These are phyloP conservation scores for Luffa aegyptiaca DNA, from an alignment of 306 rosid species.

Conservation along the genomic window DNA sequence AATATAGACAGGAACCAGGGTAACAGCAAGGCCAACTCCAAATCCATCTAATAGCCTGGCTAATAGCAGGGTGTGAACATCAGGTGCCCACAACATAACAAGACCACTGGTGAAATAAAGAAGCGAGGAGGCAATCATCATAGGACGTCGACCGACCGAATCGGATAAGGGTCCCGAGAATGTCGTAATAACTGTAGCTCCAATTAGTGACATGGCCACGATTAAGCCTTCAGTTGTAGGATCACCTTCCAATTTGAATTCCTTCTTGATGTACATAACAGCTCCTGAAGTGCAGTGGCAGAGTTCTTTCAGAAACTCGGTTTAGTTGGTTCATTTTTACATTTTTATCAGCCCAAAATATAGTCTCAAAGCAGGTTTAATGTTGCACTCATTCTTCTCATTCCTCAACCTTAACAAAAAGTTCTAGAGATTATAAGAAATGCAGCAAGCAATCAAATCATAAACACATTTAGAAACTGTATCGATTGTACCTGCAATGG, in stretches of 20 bases:
- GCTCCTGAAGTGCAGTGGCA: constrained; percentile 17
- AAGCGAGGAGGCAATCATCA: constrained; percentile 28
- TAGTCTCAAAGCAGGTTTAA: background rate
- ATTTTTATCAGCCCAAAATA: background rate
- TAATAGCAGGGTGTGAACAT: constrained; percentile 19
- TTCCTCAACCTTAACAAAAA: background rate
- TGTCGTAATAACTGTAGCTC: constrained; percentile 34
- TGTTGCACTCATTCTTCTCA: background rate
- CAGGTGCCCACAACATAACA: constrained; percentile 36
- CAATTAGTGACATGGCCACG: constrained; percentile 36
- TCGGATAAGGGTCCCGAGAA: constrained; percentile 31
- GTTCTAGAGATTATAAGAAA: background rate
- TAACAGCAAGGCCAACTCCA: constrained; percentile 36
- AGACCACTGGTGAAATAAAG: constrained; percentile 26
- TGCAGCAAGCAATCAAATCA: background rate
- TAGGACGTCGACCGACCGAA: constrained; percentile 24
- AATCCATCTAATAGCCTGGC: constrained; percentile 33
- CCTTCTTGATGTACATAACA: constrained; percentile 32
- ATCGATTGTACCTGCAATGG: constrained; percentile 23
- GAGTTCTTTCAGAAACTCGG: background rate
- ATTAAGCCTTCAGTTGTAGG: constrained; percentile 31
- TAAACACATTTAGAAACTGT: background rate
- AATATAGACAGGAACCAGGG: constrained; percentile 33
- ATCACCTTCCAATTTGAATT: constrained; percentile 23
- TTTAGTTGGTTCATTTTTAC: background rate